A percentile compares a stretch with the other conserved stretches of the same genome.
Conservation (phyloP, 2,329 filamentous ascomycete species). For the Dryadomyces quercus-mongolicae region DNA sequence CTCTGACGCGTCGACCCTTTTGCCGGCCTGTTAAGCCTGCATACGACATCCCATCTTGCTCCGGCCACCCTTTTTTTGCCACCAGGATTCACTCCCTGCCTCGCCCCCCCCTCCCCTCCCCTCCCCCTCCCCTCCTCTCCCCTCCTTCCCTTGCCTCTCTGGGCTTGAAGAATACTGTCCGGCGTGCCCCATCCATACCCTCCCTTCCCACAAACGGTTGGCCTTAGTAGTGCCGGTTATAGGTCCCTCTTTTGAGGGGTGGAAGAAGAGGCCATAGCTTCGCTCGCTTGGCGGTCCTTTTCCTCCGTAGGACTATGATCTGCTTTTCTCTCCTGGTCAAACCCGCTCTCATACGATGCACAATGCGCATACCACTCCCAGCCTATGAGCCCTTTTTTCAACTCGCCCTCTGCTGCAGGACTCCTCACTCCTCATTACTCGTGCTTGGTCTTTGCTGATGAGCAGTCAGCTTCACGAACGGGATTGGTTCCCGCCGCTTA, state of each 20-base stretch:
- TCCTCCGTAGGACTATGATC: too few relatives aligned
- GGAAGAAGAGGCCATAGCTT: not conserved
- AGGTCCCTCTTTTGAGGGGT: not conserved
- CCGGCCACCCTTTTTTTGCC: not conserved
- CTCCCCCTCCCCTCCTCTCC: not conserved
- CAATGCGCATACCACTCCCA: not conserved
- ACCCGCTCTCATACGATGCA: not conserved
- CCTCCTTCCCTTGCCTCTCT: not conserved
- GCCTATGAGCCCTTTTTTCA: not conserved
- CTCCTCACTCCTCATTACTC: not conserved
- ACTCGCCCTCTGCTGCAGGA: not conserved
- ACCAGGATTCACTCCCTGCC: not conserved
- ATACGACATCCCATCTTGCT: not conserved
- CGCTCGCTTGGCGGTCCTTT: not conserved
- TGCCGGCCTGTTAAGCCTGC: not conserved
- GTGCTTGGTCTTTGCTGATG: not conserved
- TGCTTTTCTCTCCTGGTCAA: not conserved
- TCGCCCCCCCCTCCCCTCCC: not conserved
- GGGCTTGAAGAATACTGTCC: not conserved
- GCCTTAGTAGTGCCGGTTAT: too few relatives aligned
- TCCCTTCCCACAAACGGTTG: too few relatives aligned
- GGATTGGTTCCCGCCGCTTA: conserved; percentile 3
- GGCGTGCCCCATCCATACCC: not conserved
- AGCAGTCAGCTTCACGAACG: conserved; percentile 1
- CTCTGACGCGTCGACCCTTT: not conserved